A percentile compares a stretch with the other conserved stretches of the same genome.
These are phyloP conservation scores for Turnera subulata DNA, from an alignment of 345 rosid species.

Conservation along the genomic window DNA sequence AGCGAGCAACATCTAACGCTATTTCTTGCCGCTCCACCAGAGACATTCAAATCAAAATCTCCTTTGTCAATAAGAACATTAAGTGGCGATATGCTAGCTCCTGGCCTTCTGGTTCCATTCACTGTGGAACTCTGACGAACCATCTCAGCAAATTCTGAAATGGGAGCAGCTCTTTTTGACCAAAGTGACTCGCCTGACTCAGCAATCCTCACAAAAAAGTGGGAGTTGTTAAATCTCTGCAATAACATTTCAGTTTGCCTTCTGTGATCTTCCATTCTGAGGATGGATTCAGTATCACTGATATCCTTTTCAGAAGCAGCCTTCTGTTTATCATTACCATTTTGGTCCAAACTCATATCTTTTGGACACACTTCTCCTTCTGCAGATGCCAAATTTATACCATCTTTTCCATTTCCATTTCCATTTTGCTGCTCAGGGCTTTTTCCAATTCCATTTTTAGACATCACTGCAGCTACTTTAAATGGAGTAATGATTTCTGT, in stretches of 20 bases:
- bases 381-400: slow-evolving; percentile 26
- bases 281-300: slow-evolving; percentile 76
- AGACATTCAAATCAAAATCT: slow-evolving; percentile 61
- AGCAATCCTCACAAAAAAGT: slow-evolving; percentile 90
- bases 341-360: slow-evolving; percentile 38
- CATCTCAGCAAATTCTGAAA: slow-evolving; percentile 31
- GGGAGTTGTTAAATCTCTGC: slow-evolving; percentile 82
- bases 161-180: slow-evolving; percentile 57
- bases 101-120: slow-evolving; percentile 21
- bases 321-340: slow-evolving; percentile 48
- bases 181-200: slow-evolving; percentile 83
- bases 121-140: slow-evolving; percentile 21
- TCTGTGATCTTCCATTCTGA: slow-evolving; percentile 81
- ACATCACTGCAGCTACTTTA: slow-evolving; percentile 87
- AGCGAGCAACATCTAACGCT: slow-evolving; percentile 67
- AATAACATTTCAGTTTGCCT: slow-evolving; percentile 65
- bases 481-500: slow-evolving; percentile 85
- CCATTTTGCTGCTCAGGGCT: slow-evolving; percentile 49
- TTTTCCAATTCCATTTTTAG: slow-evolving; percentile 62
- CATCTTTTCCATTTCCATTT: slow-evolving; percentile 32
- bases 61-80: slow-evolving; percentile 81
- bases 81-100: slow-evolving; percentile 29
- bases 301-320: slow-evolving; percentile 45
- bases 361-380: slow-evolving; percentile 44
- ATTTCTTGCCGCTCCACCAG: slow-evolving; percentile 89